Conservation (phyloP, 371 early-diverging fungal genomes). For the Mortierella sp. region DNA sequence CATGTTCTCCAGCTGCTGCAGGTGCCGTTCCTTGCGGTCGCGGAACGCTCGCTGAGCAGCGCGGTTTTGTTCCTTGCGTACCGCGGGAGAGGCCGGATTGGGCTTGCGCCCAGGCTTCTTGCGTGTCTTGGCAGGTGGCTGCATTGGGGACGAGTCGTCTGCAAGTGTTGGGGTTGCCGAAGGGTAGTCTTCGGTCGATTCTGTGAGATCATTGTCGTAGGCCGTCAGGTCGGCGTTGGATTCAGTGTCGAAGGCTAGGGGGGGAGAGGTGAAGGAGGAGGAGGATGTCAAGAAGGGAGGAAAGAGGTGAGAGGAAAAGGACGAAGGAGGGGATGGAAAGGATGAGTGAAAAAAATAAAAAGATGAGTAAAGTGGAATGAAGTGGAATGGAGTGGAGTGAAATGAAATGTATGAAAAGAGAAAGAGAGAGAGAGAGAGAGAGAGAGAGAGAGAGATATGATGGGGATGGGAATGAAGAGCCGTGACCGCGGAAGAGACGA, state of each 20-base stretch:
- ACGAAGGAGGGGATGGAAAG: neutral
- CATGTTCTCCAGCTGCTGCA: slow-evolving; percentile 68
- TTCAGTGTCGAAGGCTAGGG: neutral
- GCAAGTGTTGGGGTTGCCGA: no score
- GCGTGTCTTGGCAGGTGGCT: slow-evolving; percentile 27
- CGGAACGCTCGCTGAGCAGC: slow-evolving; percentile 85
- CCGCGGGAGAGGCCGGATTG: slow-evolving; percentile 69
- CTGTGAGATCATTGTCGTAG: neutral
- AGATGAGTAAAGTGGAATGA: no score
- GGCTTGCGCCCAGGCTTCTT: slow-evolving; percentile 89
- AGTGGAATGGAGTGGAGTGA: no score
- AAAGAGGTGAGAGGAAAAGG: neutral
- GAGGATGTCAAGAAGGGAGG: neutral
- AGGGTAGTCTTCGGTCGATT: neutral
- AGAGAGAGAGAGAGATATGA: neutral
- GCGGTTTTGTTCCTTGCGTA: slow-evolving; percentile 82
- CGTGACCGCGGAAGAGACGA: no score
- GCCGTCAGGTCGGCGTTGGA: neutral
- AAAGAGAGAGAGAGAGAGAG: neutral
- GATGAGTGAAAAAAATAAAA: neutral
- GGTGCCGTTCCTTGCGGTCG: slow-evolving; percentile 79
- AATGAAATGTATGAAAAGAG: no score
- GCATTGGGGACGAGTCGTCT: slow-evolving; percentile 10
- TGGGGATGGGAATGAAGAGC: neutral
- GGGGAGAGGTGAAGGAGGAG: neutral